Conservation (phyloP, 1,284 basidiomycete genomes). For the Naganishia sp. region DNA sequence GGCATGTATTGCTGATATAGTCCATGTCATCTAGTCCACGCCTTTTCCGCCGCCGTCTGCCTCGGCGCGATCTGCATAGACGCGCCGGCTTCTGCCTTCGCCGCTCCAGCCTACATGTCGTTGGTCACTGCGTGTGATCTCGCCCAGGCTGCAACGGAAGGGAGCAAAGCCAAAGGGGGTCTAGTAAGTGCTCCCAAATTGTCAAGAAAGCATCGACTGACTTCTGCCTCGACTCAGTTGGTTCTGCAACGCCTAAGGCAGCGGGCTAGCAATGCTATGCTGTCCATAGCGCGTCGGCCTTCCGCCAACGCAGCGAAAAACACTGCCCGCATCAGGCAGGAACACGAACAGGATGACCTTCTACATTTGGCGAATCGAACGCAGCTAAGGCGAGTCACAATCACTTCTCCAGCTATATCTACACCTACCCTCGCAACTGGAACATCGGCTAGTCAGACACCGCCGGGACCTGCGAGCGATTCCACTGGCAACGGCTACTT, state of each 20-base stretch:
- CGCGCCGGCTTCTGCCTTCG: slow-evolving; percentile 50
- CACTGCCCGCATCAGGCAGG: slow-evolving; percentile 1
- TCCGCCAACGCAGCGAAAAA: slow-evolving; percentile 16
- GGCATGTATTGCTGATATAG: background rate
- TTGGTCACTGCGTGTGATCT: slow-evolving; percentile 51
- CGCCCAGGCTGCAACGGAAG: slow-evolving; percentile 45
- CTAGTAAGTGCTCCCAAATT: slow-evolving; percentile 31
- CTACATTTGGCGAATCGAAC: slow-evolving; percentile 42
- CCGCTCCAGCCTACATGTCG: slow-evolving; percentile 46
- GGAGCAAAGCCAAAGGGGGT: slow-evolving; percentile 50
- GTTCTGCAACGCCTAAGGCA: slow-evolving; percentile 45
- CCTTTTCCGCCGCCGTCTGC: slow-evolving; percentile 50
- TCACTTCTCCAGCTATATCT: slow-evolving; percentile 25
- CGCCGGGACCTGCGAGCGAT: slow-evolving; percentile 19
- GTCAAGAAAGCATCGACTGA: background rate
- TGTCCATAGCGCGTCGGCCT: slow-evolving; percentile 24
- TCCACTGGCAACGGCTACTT: background rate
- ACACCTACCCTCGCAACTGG: slow-evolving; percentile 22
- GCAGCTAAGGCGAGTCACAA: slow-evolving; percentile 40
- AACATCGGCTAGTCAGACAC: slow-evolving; percentile 17
- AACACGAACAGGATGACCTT: slow-evolving; percentile 43
- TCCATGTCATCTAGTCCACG: slow-evolving; percentile 39
- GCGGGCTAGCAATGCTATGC: slow-evolving; percentile 44
- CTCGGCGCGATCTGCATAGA: slow-evolving; percentile 50
- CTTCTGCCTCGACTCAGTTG: background rate